Conservation (phyloP, 176 grass and related monocot species). For the Olyra latifolia region DNA sequence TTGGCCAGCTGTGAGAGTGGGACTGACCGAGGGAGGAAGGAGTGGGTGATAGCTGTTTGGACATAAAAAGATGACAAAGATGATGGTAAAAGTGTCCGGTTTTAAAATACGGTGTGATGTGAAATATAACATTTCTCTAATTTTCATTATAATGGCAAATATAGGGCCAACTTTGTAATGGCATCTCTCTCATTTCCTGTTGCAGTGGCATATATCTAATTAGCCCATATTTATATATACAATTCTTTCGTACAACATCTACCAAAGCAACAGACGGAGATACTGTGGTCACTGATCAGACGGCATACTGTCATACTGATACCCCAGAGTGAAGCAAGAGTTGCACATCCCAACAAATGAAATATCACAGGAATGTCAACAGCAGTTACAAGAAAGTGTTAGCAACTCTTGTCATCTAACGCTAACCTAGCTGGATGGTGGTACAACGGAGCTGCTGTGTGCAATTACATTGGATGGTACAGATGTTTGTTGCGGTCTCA, state of each 20-base stretch:
- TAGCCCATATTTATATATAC: no score
- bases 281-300: not conserved
- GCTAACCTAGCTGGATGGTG: slow-evolving; percentile 32
- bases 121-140: no score
- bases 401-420: slow-evolving; percentile 34
- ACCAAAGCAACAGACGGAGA: not conserved
- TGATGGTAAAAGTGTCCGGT: no score
- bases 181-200: no score
- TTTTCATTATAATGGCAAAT: no score
- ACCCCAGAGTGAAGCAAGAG: not conserved
- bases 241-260: not conserved
- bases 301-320: not conserved
- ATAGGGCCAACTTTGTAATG: no score
- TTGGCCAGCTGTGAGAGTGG: no score
- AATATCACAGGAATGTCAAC: slow-evolving; percentile 8
- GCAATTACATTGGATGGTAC: slow-evolving; percentile 24
- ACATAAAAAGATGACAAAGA: no score
- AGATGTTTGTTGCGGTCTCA: not conserved
- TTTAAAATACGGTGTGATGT: no score
- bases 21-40: no score
- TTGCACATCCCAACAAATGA: slow-evolving; percentile 25
- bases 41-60: no score
- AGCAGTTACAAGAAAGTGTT: slow-evolving; percentile 17
- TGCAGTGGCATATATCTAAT: no score
- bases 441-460: slow-evolving; percentile 28